These are phyloP conservation scores for Curvularia sp. DNA, from an alignment of 2,329 filamentous ascomycete genomes.

Conservation along the genomic window DNA sequence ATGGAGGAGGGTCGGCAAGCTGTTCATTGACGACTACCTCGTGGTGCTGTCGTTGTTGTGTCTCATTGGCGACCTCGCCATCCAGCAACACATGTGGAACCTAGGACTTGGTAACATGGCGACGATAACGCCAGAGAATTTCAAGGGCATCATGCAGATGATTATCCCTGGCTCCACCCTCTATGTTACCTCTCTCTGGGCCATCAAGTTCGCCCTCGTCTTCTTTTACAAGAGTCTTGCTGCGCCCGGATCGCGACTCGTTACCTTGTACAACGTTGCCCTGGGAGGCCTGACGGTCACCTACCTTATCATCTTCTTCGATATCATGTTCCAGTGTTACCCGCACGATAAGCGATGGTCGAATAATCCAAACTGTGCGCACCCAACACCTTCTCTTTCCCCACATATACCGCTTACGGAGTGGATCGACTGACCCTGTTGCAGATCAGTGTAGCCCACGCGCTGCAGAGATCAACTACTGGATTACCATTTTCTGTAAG, in stretches of 20 bases:
- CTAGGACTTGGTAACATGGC: conserved; percentile 37
- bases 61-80: conserved; percentile 30
- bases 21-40: conserved; percentile 44
- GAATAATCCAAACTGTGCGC: conserved; percentile 26
- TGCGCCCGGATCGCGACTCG: conserved; percentile 45
- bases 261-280: conserved; percentile 49
- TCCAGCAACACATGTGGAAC: conserved; percentile 47
- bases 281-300: conserved; percentile 42
- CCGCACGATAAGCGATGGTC: conserved; percentile 44
- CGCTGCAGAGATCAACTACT: conserved; percentile 30
- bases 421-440: conserved; percentile 14
- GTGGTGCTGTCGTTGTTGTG: conserved; percentile 40
- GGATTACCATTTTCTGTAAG: conserved; percentile 33
- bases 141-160: conserved; percentile 43
- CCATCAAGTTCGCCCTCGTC: conserved; percentile 53
- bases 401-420: not conserved
- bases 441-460: conserved; percentile 31
- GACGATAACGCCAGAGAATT: conserved; percentile 15
- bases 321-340: conserved; percentile 52
- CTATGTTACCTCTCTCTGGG: conserved; percentile 53
- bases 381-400: not conserved
- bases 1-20: conserved; percentile 34
- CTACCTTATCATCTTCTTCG: conserved; percentile 49
- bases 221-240: conserved; percentile 54
- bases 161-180: conserved; percentile 53